phyloP scores from a whole-genome alignment of 1,284 basidiomycete species.

The Inonotus hispidus region DNA sequence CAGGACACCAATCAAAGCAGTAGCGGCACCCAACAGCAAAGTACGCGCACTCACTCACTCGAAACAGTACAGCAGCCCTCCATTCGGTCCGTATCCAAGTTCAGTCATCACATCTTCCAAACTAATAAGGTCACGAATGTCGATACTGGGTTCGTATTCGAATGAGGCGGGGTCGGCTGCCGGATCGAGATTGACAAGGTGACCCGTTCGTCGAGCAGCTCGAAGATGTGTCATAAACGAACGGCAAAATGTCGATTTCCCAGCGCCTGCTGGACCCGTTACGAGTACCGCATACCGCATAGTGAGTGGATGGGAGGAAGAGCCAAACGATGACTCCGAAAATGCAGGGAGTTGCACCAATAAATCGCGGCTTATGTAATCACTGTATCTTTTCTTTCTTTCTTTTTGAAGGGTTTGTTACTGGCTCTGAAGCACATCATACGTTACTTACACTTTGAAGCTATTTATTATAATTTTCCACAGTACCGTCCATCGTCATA shows the following conservation, averaged over 20 bases:
- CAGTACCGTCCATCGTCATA: no score
- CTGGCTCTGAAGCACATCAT: no score
- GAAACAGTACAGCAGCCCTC: slow-evolving; percentile 97
- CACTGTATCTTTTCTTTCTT: no score
- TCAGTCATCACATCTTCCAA: slow-evolving; percentile 97
- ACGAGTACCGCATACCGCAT: slow-evolving; percentile 92
- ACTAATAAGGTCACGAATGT: slow-evolving; percentile 92
- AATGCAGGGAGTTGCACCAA: not conserved
- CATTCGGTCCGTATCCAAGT: slow-evolving; percentile 94
- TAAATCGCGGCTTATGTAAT: not conserved
- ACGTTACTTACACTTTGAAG: not conserved
- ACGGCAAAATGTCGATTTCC: slow-evolving; percentile 93
- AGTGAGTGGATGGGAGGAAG: not conserved
- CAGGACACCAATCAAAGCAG: not conserved
- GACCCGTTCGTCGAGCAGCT: slow-evolving; percentile 76
- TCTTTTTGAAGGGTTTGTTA: no score
- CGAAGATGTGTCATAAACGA: slow-evolving; percentile 90
- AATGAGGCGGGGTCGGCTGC: slow-evolving; percentile 85
- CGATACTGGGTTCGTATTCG: slow-evolving; percentile 90
- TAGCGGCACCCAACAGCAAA: not conserved
- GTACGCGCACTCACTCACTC: slow-evolving; percentile 76
- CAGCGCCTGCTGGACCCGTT: slow-evolving; percentile 92
- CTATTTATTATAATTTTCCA: not conserved
- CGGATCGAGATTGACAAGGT: slow-evolving; percentile 97
- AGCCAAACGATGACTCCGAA: not conserved